Evolutionary conservation across 2,329 filamentous ascomycete genomes (phyloP), one percentile per base, ranked within the genome.

Genomic region (Penicillium sp.): DNA sequence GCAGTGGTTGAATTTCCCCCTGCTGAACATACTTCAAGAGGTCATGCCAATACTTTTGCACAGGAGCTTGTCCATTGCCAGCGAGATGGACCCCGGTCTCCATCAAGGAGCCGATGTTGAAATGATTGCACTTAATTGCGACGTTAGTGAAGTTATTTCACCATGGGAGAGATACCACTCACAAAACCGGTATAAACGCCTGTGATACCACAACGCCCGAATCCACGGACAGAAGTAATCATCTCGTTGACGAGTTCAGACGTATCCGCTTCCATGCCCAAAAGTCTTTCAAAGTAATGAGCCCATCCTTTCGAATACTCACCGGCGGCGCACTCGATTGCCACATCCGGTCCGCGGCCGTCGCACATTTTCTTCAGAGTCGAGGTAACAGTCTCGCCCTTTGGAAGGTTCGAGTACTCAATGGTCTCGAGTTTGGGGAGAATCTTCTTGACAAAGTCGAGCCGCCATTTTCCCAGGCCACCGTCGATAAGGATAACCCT

Each of bases 1-100:
- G 83, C 18, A 86, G 71, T 0, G 89, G 88, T 54, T 94, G 84
- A 35, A 94, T 82, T 57, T 85, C 78, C 28, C 83, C 84, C 27
- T 77, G 76, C 62, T 86, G 80, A 55, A 94, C 87, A 69, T 76
- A 76, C 56, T 80, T 74, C 38, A 92, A 76, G 22, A 95, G 76
- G 2, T 88, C 81, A n/a, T 90, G 78, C 90, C 89, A 94, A 74
- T 94, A 94, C 63, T 86, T 82, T 63, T 92, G 88, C 0, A 94
- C 88, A 0, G 89, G 89, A 2, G 81, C 81, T 67, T 85, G 83
- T 6, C 83, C 82, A 61, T 84, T 84, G 38, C 82, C 82, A 58
- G 82, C 89, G 41, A 95, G 80, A 1, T 87, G 85, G 59, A 95
- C 83, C 11, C 89, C 89, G 31, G 88, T 84, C 73, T 94, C 83